Percentiles rank a stretch among this genome's conserved stretches.
Conservation (phyloP, 352 stramenopile species). For the Pythium brassicae region DNA sequence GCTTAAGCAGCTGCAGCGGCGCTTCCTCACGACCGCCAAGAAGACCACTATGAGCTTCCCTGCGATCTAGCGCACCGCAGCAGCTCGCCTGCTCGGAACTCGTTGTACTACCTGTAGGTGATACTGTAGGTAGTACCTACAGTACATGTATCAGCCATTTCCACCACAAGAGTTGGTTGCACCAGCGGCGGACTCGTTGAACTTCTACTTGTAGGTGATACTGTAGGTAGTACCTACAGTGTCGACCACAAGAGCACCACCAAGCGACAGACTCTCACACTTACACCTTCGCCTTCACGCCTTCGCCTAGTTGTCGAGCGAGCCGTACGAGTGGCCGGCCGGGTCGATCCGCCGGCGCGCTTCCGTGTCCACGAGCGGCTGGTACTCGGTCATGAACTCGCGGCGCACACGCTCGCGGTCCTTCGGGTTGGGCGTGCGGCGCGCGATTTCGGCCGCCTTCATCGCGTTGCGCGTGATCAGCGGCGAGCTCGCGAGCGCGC, state of each 20-base stretch:
- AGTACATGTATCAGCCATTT: no score
- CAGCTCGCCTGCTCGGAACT: background rate
- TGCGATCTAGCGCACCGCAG: slow-evolving; percentile 21
- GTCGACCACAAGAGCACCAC: no score
- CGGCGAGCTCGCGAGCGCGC: slow-evolving; percentile 61
- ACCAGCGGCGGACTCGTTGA: no score
- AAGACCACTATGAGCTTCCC: slow-evolving; percentile 74
- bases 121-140: no score
- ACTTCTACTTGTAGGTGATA: slow-evolving; percentile 1
- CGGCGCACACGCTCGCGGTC: slow-evolving; percentile 78
- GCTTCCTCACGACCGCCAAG: slow-evolving; percentile 63
- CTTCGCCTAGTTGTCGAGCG: slow-evolving; percentile 50
- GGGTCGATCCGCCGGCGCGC: slow-evolving; percentile 62
- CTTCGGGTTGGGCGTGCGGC: slow-evolving; percentile 71
- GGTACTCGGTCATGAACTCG: slow-evolving; percentile 87
- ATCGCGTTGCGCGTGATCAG: slow-evolving; percentile 81
- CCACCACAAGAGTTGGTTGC: background rate
- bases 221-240: no score
- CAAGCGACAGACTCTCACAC: no score
- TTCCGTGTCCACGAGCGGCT: slow-evolving; percentile 60
- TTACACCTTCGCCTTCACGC: background rate
- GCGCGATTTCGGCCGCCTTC: slow-evolving; percentile 77
- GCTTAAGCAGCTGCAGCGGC: slow-evolving; percentile 61
- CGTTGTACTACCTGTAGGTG: no score
- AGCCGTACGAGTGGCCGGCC: slow-evolving; percentile 75